Conservation (phyloP, 768 basidiomycete genomes). For the Suillus bovinus region DNA sequence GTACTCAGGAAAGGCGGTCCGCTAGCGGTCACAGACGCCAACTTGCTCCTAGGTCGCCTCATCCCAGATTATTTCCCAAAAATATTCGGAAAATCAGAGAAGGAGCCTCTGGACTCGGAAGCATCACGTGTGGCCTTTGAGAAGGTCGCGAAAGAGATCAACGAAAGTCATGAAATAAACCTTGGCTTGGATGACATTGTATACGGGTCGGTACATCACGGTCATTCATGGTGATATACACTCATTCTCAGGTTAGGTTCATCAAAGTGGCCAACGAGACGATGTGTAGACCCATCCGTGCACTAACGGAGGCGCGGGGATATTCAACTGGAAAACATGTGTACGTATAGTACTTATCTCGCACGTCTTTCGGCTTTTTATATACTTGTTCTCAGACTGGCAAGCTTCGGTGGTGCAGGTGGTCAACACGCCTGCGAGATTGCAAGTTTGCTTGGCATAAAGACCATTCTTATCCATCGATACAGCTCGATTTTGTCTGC, state of each 20-base stretch:
- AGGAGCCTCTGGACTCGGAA: constrained; percentile 77
- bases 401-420: constrained; percentile 88
- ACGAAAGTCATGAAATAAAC: constrained; percentile 56
- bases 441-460: constrained; percentile 81
- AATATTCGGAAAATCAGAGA: constrained; percentile 89
- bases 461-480: constrained; percentile 83
- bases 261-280: constrained; percentile 97
- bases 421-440: constrained; percentile 95
- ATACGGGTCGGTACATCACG: constrained; percentile 60
- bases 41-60: constrained; percentile 84
- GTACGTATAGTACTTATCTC: constrained; percentile 29
- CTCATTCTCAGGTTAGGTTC: constrained; percentile 52
- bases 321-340: constrained; percentile 79
- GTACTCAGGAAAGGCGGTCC: constrained; percentile 80
- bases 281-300: constrained; percentile 92
- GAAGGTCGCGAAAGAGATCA: constrained; percentile 67
- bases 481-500: constrained; percentile 94
- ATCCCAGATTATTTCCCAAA: constrained; percentile 92
- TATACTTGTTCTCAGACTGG: constrained; percentile 47
- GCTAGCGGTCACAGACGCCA: constrained; percentile 91
- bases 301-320: constrained; percentile 87
- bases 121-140: constrained; percentile 72
- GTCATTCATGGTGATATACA: neutral
- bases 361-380: neutral
- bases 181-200: constrained; percentile 82